phyloP scores from a whole-genome alignment of 2,329 filamentous ascomycete genomes.

The Aspergillus ustus region DNA sequence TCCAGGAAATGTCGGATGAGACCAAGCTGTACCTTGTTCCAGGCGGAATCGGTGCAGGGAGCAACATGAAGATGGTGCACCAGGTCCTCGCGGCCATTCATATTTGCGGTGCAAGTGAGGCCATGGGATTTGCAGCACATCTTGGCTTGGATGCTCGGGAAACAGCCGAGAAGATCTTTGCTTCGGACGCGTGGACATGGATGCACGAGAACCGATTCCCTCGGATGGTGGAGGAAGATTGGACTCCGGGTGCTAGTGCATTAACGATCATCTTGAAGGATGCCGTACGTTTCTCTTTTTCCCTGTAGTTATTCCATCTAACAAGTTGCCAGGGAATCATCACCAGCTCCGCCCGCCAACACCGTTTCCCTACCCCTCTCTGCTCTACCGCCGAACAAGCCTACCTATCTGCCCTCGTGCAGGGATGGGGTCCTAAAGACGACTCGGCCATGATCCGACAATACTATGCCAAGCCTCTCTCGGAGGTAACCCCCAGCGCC shows the following conservation, averaged over 20 bases:
- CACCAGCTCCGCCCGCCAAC: slow-evolving; percentile 64
- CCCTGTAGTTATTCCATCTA: neutral
- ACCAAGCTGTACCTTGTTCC: slow-evolving; percentile 66
- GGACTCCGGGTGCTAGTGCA: slow-evolving; percentile 62
- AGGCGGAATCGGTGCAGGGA: slow-evolving; percentile 63
- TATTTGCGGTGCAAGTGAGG: slow-evolving; percentile 65
- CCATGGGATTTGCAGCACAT: slow-evolving; percentile 62
- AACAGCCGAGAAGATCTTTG: slow-evolving; percentile 51
- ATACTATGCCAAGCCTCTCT: slow-evolving; percentile 51
- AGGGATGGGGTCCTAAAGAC: slow-evolving; percentile 60
- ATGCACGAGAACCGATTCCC: slow-evolving; percentile 66
- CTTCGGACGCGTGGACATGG: slow-evolving; percentile 61
- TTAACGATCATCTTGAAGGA: slow-evolving; percentile 66
- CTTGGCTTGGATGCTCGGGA: slow-evolving; percentile 57
- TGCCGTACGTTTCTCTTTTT: slow-evolving; percentile 37
- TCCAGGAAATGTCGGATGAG: slow-evolving; percentile 64
- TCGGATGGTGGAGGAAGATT: slow-evolving; percentile 58
- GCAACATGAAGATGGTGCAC: slow-evolving; percentile 68
- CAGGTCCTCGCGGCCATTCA: slow-evolving; percentile 67
- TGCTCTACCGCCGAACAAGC: slow-evolving; percentile 67
- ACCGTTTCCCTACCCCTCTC: slow-evolving; percentile 64
- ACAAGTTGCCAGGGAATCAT: slow-evolving; percentile 60
- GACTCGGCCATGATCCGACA: slow-evolving; percentile 62
- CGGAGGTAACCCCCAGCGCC: slow-evolving; percentile 42
- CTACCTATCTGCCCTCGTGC: slow-evolving; percentile 63